Conservation (phyloP, 768 basidiomycete genomes). For the Hebeloma cylindrosporum region DNA sequence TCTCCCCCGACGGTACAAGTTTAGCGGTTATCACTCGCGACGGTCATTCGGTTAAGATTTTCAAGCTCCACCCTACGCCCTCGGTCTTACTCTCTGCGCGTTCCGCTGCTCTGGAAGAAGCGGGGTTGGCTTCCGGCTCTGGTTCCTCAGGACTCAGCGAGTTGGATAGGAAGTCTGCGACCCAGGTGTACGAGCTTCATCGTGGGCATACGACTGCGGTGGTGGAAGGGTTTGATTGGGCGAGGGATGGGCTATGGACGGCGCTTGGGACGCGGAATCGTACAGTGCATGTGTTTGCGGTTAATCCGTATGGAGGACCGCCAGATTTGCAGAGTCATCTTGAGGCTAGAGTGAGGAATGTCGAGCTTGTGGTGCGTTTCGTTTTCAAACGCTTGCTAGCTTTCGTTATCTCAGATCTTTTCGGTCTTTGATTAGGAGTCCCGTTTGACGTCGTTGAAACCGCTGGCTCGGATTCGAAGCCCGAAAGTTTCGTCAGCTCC, state of each 20-base stretch:
- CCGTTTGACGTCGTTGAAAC: conserved; percentile 50
- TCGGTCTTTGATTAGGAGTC: conserved; percentile 39
- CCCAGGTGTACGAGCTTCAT: conserved; percentile 66
- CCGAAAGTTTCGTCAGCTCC: conserved; percentile 23
- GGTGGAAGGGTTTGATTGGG: conserved; percentile 56
- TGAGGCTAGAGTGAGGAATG: conserved; percentile 57
- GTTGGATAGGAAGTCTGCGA: conserved; percentile 26
- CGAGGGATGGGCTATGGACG: conserved; percentile 62
- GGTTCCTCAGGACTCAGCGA: background rate
- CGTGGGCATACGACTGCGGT: conserved; percentile 71
- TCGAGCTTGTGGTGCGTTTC: conserved; percentile 43
- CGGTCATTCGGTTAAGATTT: conserved; percentile 54
- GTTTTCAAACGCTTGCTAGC: conserved; percentile 1
- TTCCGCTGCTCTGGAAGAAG: background rate
- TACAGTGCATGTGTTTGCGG: conserved; percentile 71
- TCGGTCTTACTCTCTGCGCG: conserved; percentile 1
- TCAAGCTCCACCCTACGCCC: conserved; percentile 36
- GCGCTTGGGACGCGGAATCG: conserved; percentile 65
- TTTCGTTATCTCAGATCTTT: background rate
- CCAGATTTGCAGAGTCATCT: conserved; percentile 63
- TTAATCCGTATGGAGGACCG: conserved; percentile 75
- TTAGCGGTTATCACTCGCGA: conserved; percentile 52
- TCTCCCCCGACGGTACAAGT: conserved; percentile 54
- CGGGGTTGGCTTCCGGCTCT: background rate
- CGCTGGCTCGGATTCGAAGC: conserved; percentile 55